A percentile compares a stretch with the other conserved stretches of the same genome.
phyloP scores from a whole-genome alignment of 2,329 filamentous ascomycete genomes.

The Neofusicoccum parvum region DNA sequence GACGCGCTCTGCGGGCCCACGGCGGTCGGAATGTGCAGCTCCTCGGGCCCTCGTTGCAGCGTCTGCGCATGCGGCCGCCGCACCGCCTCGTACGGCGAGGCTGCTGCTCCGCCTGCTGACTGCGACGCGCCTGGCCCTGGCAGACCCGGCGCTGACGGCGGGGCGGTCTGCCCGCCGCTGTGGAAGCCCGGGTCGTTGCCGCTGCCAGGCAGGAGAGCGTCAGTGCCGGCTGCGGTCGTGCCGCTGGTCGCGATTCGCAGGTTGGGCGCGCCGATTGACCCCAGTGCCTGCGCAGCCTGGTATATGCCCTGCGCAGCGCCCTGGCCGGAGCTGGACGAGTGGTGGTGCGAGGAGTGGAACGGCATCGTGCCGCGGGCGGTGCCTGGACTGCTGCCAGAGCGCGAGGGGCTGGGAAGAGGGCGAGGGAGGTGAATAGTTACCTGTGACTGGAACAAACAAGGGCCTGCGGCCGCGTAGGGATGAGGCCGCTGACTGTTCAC shows the following conservation, averaged over 20 bases:
- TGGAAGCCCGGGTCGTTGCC: slow-evolving; percentile 36
- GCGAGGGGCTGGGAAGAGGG: slow-evolving; percentile 1
- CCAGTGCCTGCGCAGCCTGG: slow-evolving; percentile 49
- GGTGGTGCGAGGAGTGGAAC: slow-evolving; percentile 39
- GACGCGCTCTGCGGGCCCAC: slow-evolving; percentile 41
- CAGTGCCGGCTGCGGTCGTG: slow-evolving; percentile 47
- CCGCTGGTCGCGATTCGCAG: slow-evolving; percentile 42
- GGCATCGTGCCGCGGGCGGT: slow-evolving; percentile 32
- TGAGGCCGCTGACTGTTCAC: slow-evolving; percentile 21
- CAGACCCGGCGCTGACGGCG: slow-evolving; percentile 29
- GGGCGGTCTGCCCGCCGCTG: slow-evolving; percentile 36
- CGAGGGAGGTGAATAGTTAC: slow-evolving; percentile 5
- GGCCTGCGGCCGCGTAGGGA: slow-evolving; percentile 17
- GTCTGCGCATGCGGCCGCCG: slow-evolving; percentile 46
- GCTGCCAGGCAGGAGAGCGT: slow-evolving; percentile 44
- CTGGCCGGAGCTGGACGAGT: slow-evolving; percentile 28
- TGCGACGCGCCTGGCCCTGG: slow-evolving; percentile 28
- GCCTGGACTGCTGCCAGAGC: slow-evolving; percentile 20
- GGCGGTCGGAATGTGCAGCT: slow-evolving; percentile 55
- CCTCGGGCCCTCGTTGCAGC: slow-evolving; percentile 55
- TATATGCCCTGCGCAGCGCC: slow-evolving; percentile 47
- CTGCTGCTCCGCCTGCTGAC: slow-evolving; percentile 35
- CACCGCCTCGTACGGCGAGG: slow-evolving; percentile 53
- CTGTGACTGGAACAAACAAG: slow-evolving; percentile 21
- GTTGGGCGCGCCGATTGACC: slow-evolving; percentile 50